Percentiles rank a stretch among this genome's conserved stretches.
Evolutionary conservation across 169 alveolate species (phyloP).

Genomic region (Cryptosporidium sp.): DNA sequence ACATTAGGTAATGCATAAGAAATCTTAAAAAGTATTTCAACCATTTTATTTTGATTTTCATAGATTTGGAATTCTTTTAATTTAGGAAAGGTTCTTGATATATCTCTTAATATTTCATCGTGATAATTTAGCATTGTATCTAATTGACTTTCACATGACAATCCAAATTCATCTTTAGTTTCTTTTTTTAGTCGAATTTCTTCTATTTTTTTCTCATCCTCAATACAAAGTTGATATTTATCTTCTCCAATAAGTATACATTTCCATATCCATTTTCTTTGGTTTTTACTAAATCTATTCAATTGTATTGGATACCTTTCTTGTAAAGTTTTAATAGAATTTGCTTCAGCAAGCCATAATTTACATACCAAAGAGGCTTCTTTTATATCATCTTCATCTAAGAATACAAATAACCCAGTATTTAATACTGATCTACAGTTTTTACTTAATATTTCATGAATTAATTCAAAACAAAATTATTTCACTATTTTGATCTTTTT

Average conservation of each 20-base stretch:
- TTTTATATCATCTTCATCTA: slow-evolving; percentile 36
- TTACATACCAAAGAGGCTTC: slow-evolving; percentile 66
- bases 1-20: slow-evolving; percentile 53
- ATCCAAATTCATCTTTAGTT: not conserved
- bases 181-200: not conserved
- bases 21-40: slow-evolving; percentile 31
- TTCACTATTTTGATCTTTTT: not conserved
- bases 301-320: slow-evolving; percentile 46
- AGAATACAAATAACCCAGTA: slow-evolving; percentile 11
- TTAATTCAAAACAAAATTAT: not conserved
- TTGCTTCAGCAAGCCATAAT: slow-evolving; percentile 69
- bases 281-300: not conserved
- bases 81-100: slow-evolving; percentile 58
- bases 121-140: not conserved
- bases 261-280: slow-evolving; percentile 59
- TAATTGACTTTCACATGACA: not conserved
- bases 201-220: not conserved
- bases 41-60: slow-evolving; percentile 50
- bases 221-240: not conserved
- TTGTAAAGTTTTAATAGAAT: slow-evolving; percentile 23
- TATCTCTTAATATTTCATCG: slow-evolving; percentile 48
- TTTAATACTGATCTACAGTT: slow-evolving; percentile 31
- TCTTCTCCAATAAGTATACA: slow-evolving; percentile 68
- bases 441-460: not conserved
- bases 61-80: slow-evolving; percentile 12